Percentiles rank a stretch among this genome's conserved stretches.
Conservation (phyloP, 768 basidiomycete genomes). For the Stropharia rugosoannulata region DNA sequence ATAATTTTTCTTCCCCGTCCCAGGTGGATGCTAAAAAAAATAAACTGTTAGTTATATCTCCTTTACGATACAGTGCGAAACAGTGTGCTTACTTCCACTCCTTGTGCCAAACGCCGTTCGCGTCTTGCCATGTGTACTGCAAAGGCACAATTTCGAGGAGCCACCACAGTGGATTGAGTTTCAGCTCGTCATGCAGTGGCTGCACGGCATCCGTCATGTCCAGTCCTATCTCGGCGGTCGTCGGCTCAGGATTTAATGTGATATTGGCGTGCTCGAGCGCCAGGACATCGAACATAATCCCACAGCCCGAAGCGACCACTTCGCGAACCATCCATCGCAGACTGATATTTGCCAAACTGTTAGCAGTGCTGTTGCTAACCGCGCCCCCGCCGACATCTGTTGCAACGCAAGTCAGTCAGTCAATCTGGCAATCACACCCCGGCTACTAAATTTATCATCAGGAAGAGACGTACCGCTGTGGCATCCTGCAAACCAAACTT, state of each 20-base stretch:
- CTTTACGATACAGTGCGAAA: not conserved
- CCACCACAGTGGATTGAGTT: slow-evolving; percentile 56
- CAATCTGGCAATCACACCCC: not conserved
- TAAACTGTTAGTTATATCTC: not conserved
- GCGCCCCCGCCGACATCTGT: slow-evolving; percentile 73
- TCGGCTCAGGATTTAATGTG: slow-evolving; percentile 11
- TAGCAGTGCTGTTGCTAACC: slow-evolving; percentile 39
- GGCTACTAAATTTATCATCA: not conserved
- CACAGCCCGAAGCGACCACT: slow-evolving; percentile 53
- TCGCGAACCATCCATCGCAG: slow-evolving; percentile 83
- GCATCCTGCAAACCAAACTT: slow-evolving; percentile 81
- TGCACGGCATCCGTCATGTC: slow-evolving; percentile 42
- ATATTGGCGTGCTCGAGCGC: slow-evolving; percentile 49
- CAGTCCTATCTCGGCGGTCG: slow-evolving; percentile 15
- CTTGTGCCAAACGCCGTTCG: slow-evolving; percentile 50
- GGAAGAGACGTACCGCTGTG: slow-evolving; percentile 53
- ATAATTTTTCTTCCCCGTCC: slow-evolving; percentile 56
- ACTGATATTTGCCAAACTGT: slow-evolving; percentile 57
- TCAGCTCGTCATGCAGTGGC: slow-evolving; percentile 54
- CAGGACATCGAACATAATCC: slow-evolving; percentile 52
- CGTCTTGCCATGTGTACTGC: slow-evolving; percentile 55
- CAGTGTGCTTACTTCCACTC: slow-evolving; percentile 49
- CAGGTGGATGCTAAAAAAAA: slow-evolving; percentile 42
- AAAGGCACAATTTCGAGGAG: slow-evolving; percentile 66
- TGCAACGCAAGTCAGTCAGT: slow-evolving; percentile 1